Conservation (phyloP, 2,329 filamentous ascomycete genomes). For the Monosporascus sp. region DNA sequence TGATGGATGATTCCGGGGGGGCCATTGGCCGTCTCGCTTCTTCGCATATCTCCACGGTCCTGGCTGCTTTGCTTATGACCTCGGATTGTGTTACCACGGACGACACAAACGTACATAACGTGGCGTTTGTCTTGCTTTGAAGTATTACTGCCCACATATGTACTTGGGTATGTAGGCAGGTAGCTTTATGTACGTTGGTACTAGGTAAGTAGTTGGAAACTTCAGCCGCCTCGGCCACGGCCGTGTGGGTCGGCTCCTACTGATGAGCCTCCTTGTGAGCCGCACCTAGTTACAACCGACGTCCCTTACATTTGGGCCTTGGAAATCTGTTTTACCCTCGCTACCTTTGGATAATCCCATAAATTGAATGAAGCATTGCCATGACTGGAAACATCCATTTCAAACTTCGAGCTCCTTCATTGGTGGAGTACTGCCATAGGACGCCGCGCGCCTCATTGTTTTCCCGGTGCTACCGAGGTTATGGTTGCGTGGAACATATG, state of each 20-base stretch:
- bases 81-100: no score
- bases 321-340: no score
- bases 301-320: slow-evolving; percentile 1
- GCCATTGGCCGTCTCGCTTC: not conserved
- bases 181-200: slow-evolving; percentile 4
- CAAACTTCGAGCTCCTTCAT: no score
- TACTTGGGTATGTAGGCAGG: no score
- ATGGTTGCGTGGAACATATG: not conserved
- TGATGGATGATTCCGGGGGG: not conserved
- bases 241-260: slow-evolving; percentile 8
- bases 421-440: no score
- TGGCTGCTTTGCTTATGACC: not conserved
- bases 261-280: slow-evolving; percentile 19
- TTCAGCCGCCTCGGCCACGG: slow-evolving; percentile 17
- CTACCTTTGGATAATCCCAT: no score
- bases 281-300: slow-evolving; percentile 20
- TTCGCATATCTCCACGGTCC: not conserved
- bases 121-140: no score
- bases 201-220: slow-evolving; percentile 6
- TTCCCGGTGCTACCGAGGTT: not conserved
- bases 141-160: no score
- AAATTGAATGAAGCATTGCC: no score
- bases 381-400: no score
- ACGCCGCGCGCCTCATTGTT: not conserved
- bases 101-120: no score